Percentiles rank a stretch among this genome's conserved stretches.
phyloP scores from a whole-genome alignment of 768 basidiomycete genomes.

The Rhodotorula babjevae region DNA sequence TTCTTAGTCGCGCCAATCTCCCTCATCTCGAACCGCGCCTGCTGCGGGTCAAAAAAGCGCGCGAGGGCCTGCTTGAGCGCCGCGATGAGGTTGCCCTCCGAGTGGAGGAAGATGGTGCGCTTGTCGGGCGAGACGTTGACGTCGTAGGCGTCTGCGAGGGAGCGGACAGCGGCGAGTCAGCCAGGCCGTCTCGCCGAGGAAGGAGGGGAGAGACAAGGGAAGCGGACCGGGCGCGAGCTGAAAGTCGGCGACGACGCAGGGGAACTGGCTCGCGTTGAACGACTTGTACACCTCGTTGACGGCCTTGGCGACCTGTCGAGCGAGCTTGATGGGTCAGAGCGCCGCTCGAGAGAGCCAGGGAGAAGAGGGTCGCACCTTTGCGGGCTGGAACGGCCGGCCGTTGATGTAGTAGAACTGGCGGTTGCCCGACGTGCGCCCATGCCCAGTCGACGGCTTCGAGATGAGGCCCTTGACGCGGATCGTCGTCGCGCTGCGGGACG shows the following conservation, averaged over 20 bases:
- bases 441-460: conserved; percentile 71
- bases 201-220: background rate
- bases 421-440: conserved; percentile 72
- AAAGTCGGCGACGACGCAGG: conserved; percentile 79
- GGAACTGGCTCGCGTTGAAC: conserved; percentile 69
- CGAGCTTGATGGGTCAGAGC: no score
- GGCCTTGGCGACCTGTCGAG: conserved; percentile 67
- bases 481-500: conserved; percentile 34
- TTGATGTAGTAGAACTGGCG: conserved; percentile 92
- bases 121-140: conserved; percentile 97
- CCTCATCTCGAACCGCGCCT: conserved; percentile 66
- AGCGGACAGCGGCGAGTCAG: no score
- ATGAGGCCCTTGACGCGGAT: conserved; percentile 71
- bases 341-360: no score
- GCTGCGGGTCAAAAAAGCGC: conserved; percentile 49
- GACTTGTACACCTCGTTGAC: conserved; percentile 88
- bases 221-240: conserved; percentile 68
- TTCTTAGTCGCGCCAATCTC: conserved; percentile 22
- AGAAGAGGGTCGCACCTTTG: conserved; percentile 55
- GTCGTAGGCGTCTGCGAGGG: conserved; percentile 64
- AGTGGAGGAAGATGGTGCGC: conserved; percentile 85
- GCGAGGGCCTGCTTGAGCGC: conserved; percentile 63
- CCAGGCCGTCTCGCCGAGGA: no score
- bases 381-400: conserved; percentile 74
- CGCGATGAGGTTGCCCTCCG: conserved; percentile 70